Evolutionary conservation across 495 filamentous ascomycete species (phyloP).

Genomic region (Xylaria sp.): DNA sequence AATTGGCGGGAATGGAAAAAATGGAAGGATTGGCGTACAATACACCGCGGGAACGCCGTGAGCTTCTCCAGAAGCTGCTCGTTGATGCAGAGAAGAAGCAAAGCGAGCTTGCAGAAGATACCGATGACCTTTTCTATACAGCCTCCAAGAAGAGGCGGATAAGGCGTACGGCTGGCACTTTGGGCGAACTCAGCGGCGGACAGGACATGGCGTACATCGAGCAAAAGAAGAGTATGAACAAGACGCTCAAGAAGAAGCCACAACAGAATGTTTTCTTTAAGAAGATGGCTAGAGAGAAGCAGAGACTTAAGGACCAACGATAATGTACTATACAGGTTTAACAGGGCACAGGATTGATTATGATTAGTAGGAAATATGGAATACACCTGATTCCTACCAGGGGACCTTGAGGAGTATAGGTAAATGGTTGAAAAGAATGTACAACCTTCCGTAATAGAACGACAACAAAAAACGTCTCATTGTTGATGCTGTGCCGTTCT

Average conservation of each 20-base stretch:
- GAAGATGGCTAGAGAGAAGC: constrained; percentile 78
- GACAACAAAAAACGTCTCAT: not conserved
- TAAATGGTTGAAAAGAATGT: not conserved
- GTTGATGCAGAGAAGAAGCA: constrained; percentile 77
- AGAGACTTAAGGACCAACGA: constrained; percentile 35
- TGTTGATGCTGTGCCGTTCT: not conserved
- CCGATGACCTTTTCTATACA: constrained; percentile 80
- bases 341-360: not conserved
- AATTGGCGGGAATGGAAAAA: constrained; percentile 88
- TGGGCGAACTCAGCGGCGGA: constrained; percentile 85
- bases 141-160: constrained; percentile 59
- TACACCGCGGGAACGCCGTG: constrained; percentile 80
- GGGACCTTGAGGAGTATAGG: not conserved
- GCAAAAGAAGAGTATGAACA: constrained; percentile 78
- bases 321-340: constrained; percentile 2
- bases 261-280: constrained; percentile 69
- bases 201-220: constrained; percentile 98
- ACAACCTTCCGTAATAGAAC: not conserved
- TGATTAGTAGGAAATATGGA: not conserved
- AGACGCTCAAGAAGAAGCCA: constrained; percentile 73
- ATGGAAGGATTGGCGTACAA: constrained; percentile 81
- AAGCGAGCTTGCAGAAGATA: constrained; percentile 75
- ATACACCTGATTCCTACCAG: not conserved
- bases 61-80: constrained; percentile 90
- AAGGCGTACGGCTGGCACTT: constrained; percentile 80